phyloP scores from a whole-genome alignment of 495 filamentous ascomycete genomes.

The Trichoderma asperelloides region DNA sequence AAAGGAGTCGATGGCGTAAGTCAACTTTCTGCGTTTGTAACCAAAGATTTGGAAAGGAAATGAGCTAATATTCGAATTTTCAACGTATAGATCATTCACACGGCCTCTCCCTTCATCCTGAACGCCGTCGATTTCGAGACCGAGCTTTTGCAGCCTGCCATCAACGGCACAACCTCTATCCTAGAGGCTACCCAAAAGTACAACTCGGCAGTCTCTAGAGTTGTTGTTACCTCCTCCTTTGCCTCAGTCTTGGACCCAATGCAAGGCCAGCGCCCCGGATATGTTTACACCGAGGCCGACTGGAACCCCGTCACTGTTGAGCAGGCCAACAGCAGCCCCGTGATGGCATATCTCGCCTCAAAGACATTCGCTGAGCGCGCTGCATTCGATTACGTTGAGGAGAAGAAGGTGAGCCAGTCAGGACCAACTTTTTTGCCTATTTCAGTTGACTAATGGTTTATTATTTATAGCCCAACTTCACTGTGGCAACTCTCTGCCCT shows the following conservation, averaged over 20 bases:
- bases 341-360: slow-evolving; percentile 36
- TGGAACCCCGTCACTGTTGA: slow-evolving; percentile 37
- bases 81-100: slow-evolving; percentile 36
- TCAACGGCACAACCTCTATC: slow-evolving; percentile 37
- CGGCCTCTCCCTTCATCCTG: slow-evolving; percentile 38
- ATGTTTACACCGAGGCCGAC: slow-evolving; percentile 36
- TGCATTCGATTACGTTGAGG: slow-evolving; percentile 40
- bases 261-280: slow-evolving; percentile 24
- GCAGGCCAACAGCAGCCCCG: slow-evolving; percentile 14
- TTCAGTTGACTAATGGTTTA: no score
- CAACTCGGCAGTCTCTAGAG: slow-evolving; percentile 29
- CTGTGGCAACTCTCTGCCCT: slow-evolving; percentile 37
- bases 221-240: slow-evolving; percentile 47
- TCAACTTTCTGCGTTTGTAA: neutral
- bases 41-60: slow-evolving; percentile 14
- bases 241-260: slow-evolving; percentile 33
- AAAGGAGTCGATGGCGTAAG: slow-evolving; percentile 18
- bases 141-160: slow-evolving; percentile 40
- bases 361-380: slow-evolving; percentile 40
- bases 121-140: slow-evolving; percentile 29
- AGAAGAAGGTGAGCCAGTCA: slow-evolving; percentile 15
- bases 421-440: no score
- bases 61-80: slow-evolving; percentile 1
- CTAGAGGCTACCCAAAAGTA: slow-evolving; percentile 33
- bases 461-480: slow-evolving; percentile 25